phyloP scores from a whole-genome alignment of 176 grass and related monocot species.

The Oryza australiensis region DNA sequence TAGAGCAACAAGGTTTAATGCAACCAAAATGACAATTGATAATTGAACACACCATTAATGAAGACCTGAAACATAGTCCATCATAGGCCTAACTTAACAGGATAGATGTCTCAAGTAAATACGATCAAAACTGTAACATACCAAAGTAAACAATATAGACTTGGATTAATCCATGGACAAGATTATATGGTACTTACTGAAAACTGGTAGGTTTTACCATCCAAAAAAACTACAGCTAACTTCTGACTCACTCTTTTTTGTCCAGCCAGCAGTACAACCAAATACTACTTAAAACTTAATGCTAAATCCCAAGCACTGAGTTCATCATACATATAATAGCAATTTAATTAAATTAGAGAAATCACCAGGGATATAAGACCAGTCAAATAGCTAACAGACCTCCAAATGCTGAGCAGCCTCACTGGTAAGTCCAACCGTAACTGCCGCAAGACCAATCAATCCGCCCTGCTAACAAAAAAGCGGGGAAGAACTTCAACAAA shows the following conservation, averaged over 20 bases:
- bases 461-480: conserved; percentile 77
- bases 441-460: conserved; percentile 91
- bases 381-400: conserved; percentile 43
- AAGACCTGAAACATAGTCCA: conserved; percentile 22
- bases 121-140: neutral
- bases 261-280: neutral
- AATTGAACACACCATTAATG: conserved; percentile 8
- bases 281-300: neutral
- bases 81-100: neutral
- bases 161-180: conserved; percentile 17
- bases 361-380: neutral
- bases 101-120: neutral
- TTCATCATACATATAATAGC: neutral
- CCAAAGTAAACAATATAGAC: neutral
- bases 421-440: conserved; percentile 82
- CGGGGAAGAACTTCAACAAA: conserved; percentile 26
- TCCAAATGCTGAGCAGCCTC: conserved; percentile 92
- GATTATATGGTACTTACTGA: neutral
- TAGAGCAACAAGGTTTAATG: conserved; percentile 32
- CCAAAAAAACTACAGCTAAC: neutral
- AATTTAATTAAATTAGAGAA: conserved; percentile 3
- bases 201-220: conserved; percentile 19
- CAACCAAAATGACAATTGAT: conserved; percentile 19
- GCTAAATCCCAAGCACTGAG: neutral
- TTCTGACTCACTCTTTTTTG: neutral